phyloP scores from a whole-genome alignment of 352 stramenopile species.

The Halophytophthora batemanensis region DNA sequence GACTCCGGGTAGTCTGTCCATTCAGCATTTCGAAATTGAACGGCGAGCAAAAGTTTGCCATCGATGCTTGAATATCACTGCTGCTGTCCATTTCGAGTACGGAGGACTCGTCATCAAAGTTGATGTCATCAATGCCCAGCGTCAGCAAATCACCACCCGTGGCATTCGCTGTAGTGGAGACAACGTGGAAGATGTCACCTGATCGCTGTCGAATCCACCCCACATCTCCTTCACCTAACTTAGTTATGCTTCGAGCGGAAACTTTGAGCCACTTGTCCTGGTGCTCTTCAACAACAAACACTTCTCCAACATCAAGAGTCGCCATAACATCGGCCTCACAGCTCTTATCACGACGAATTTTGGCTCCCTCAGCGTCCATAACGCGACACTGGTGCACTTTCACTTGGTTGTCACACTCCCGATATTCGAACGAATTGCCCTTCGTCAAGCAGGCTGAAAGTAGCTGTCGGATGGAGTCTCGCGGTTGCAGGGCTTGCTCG shows the following conservation, averaged over 20 bases:
- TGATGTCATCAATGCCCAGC: slow-evolving; percentile 52
- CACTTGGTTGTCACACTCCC: neutral
- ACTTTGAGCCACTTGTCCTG: slow-evolving; percentile 37
- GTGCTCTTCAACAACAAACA: slow-evolving; percentile 17
- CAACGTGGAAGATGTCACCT: slow-evolving; percentile 35
- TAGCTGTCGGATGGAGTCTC: slow-evolving; percentile 30
- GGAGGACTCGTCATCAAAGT: slow-evolving; percentile 27
- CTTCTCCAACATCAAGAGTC: slow-evolving; percentile 18
- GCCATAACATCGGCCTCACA: slow-evolving; percentile 12
- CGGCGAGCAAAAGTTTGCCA: slow-evolving; percentile 61
- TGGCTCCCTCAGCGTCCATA: slow-evolving; percentile 18
- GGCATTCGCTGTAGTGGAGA: slow-evolving; percentile 6
- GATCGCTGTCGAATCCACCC: slow-evolving; percentile 50
- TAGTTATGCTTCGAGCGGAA: neutral
- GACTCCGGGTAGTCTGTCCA: slow-evolving; percentile 50
- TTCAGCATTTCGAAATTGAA: slow-evolving; percentile 66
- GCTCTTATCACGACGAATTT: slow-evolving; percentile 23
- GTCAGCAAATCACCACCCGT: slow-evolving; percentile 58
- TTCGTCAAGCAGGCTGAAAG: slow-evolving; percentile 11
- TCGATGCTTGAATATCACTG: slow-evolving; percentile 49
- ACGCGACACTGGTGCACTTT: slow-evolving; percentile 22
- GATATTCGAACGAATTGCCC: neutral
- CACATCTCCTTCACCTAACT: slow-evolving; percentile 1
- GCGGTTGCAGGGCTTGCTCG: slow-evolving; percentile 1
- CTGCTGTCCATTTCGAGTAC: slow-evolving; percentile 57